Percentiles rank a stretch among this genome's conserved stretches.
Conservation (phyloP, 2,329 filamentous ascomycete species). For the Botrytis tulipae region DNA sequence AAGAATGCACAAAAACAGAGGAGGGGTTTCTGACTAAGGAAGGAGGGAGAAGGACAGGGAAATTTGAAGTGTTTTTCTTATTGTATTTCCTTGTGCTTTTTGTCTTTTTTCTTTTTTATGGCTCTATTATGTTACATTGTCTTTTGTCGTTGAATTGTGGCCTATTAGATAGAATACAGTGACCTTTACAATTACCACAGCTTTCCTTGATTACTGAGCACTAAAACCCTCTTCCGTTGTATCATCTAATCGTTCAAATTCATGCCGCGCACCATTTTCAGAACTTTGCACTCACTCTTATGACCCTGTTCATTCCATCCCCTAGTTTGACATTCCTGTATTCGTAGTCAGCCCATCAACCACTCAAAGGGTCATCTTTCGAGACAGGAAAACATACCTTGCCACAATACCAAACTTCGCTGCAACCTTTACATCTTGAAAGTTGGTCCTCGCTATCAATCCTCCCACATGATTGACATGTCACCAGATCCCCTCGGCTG, state of each 20-base stretch:
- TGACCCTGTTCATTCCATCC: conserved; percentile 35
- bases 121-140: background rate
- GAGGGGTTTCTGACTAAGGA: background rate
- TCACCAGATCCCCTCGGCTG: background rate
- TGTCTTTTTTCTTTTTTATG: background rate
- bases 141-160: background rate
- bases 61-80: background rate
- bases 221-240: background rate
- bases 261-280: conserved; percentile 25
- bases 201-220: background rate
- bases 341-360: background rate
- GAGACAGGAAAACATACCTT: conserved; percentile 30
- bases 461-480: conserved; percentile 32
- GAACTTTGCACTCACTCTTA: conserved; percentile 35
- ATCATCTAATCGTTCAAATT: background rate
- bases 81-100: background rate
- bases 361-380: background rate
- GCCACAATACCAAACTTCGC: conserved; percentile 35
- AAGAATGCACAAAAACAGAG: background rate
- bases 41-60: background rate
- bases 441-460: conserved; percentile 23
- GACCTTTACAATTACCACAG: background rate
- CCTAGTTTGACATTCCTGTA: conserved; percentile 33
- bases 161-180: background rate
- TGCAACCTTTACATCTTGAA: conserved; percentile 34